Conservation (phyloP, 192 early-diverging fungal species). For the Umbelopsis ramanniana region DNA sequence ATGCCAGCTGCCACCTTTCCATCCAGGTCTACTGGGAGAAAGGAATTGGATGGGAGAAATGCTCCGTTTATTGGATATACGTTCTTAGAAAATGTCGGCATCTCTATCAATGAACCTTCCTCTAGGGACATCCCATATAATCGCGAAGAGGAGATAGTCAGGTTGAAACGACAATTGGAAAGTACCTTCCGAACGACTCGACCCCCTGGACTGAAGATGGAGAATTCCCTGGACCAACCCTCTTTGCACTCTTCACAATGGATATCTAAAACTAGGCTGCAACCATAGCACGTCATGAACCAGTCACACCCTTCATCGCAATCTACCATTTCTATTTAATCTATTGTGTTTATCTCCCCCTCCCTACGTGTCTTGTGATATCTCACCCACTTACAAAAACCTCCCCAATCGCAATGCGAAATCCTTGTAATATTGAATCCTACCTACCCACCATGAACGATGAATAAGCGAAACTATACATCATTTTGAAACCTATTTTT, state of each 20-base stretch:
- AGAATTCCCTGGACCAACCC: slow-evolving; percentile 5
- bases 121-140: background rate
- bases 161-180: slow-evolving; percentile 17
- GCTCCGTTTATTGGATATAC: slow-evolving; percentile 91
- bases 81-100: slow-evolving; percentile 52
- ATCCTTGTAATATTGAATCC: too few relatives aligned
- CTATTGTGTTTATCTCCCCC: slow-evolving; percentile 1
- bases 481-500: too few relatives aligned
- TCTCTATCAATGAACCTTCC: background rate
- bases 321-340: background rate
- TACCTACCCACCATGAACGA: too few relatives aligned
- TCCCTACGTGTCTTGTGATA: background rate
- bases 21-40: slow-evolving; percentile 46
- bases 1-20: slow-evolving; percentile 45
- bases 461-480: too few relatives aligned
- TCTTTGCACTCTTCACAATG: slow-evolving; percentile 15
- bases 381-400: background rate
- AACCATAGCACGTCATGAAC: background rate
- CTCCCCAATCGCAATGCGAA: background rate
- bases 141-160: slow-evolving; percentile 1
- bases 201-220: slow-evolving; percentile 5
- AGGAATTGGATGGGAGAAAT: slow-evolving; percentile 76
- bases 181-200: background rate
- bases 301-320: background rate
- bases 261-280: background rate